These are phyloP conservation scores for Solanum arcanum DNA, from an alignment of 257 asterid genomes.

Conservation along the genomic window DNA sequence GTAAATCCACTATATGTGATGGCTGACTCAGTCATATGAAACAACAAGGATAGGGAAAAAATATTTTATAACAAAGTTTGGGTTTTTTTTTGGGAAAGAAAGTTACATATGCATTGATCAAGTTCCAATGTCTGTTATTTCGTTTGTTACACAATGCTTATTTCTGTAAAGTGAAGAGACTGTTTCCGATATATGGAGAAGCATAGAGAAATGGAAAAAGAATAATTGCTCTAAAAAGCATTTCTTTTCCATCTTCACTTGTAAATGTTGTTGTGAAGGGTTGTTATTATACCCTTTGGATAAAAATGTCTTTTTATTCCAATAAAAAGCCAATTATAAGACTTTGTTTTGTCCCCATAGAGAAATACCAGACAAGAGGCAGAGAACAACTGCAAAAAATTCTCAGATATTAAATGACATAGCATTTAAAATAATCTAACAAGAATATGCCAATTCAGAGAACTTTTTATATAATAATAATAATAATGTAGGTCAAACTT, in stretches of 20 bases:
- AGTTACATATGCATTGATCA: neutral
- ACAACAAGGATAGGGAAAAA: neutral
- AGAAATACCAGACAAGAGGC: neutral
- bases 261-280: neutral
- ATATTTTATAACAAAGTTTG: neutral
- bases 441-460: neutral
- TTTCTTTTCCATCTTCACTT: neutral
- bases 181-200: neutral
- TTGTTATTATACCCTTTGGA: neutral
- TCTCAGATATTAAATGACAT: neutral
- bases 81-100: neutral
- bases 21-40: neutral
- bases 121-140: neutral
- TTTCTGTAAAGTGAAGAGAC: accelerated
- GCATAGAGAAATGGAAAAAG: neutral
- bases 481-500: neutral
- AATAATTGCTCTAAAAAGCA: neutral
- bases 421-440: neutral
- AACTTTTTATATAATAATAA: neutral
- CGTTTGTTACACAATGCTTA: neutral
- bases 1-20: neutral
- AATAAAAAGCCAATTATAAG: neutral
- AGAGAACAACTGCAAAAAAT: neutral
- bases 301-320: neutral
- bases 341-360: neutral